Percentiles rank a stretch among this genome's conserved stretches.
Conservation (phyloP, 1,284 basidiomycete genomes). For the Sphaerobolus stellatus region DNA sequence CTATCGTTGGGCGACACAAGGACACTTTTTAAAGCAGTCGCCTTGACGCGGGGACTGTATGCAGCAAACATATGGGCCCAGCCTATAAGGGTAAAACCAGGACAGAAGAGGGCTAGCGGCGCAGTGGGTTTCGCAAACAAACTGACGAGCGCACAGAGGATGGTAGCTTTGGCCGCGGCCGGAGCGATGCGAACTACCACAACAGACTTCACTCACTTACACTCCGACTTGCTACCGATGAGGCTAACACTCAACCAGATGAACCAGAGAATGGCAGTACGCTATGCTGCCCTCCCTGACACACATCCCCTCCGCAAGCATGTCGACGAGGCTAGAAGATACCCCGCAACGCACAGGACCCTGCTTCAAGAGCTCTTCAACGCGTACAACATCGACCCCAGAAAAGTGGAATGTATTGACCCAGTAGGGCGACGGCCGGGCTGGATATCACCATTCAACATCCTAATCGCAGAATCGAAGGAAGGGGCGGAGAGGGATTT, state of each 20-base stretch:
- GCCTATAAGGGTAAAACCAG: too few relatives aligned
- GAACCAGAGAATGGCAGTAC: constrained; percentile 16
- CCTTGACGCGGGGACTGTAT: not conserved
- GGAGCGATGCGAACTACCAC: constrained; percentile 7
- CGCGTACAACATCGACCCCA: not conserved
- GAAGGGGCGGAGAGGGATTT: not conserved
- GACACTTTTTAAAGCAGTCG: not conserved
- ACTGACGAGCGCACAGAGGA: constrained; percentile 4
- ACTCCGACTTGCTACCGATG: constrained; percentile 26
- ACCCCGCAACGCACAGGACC: not conserved
- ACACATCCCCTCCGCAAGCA: not conserved
- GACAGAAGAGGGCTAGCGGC: not conserved
- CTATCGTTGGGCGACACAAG: not conserved
- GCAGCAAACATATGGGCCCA: constrained; percentile 9
- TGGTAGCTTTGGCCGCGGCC: constrained; percentile 1
- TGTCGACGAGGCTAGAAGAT: not conserved
- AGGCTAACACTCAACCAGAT: constrained; percentile 25
- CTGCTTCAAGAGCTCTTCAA: not conserved
- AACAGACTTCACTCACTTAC: not conserved
- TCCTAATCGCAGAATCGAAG: not conserved
- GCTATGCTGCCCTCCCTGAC: not conserved
- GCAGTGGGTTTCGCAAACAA: not conserved
- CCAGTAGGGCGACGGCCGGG: not conserved
- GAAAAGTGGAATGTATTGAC: not conserved
- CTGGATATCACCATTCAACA: not conserved